Evolutionary conservation across 352 stramenopile genomes (phyloP).

Genomic region (Globisporangium parvum): DNA sequence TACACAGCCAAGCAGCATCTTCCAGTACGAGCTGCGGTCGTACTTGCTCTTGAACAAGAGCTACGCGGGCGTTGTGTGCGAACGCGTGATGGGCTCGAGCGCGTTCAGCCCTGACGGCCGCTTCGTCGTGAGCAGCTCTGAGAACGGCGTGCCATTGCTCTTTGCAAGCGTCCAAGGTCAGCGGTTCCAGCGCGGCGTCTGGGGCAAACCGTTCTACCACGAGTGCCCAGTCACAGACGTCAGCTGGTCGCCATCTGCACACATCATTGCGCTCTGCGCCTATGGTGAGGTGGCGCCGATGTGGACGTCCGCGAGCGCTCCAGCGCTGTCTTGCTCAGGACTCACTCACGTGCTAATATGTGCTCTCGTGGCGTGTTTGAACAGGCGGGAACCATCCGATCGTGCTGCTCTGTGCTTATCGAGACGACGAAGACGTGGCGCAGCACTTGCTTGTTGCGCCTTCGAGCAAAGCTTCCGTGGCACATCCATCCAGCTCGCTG

Average conservation of each 20-base stretch:
- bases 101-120: constrained; percentile 61
- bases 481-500: background rate
- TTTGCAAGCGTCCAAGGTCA: constrained; percentile 52
- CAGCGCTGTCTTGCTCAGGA: too few species aligned
- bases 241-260: constrained; percentile 49
- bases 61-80: constrained; percentile 43
- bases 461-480: background rate
- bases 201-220: constrained; percentile 53
- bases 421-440: constrained; percentile 31
- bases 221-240: constrained; percentile 44
- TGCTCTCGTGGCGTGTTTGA: too few species aligned
- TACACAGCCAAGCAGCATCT: constrained; percentile 47
- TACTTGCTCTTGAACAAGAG: constrained; percentile 71
- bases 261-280: constrained; percentile 57
- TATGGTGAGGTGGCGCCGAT: constrained; percentile 32
- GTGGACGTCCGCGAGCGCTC: background rate
- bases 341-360: background rate
- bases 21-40: constrained; percentile 71
- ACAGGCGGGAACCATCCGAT: constrained; percentile 51
- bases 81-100: constrained; percentile 41
- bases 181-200: constrained; percentile 35
- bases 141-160: constrained; percentile 51
- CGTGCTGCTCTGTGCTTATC: constrained; percentile 48
- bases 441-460: constrained; percentile 4
- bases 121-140: constrained; percentile 49